Evolutionary conservation across 257 asterid genomes (phyloP), one percentile per base, ranked within the genome.

Genomic region (Nicotiana attenuata): DNA sequence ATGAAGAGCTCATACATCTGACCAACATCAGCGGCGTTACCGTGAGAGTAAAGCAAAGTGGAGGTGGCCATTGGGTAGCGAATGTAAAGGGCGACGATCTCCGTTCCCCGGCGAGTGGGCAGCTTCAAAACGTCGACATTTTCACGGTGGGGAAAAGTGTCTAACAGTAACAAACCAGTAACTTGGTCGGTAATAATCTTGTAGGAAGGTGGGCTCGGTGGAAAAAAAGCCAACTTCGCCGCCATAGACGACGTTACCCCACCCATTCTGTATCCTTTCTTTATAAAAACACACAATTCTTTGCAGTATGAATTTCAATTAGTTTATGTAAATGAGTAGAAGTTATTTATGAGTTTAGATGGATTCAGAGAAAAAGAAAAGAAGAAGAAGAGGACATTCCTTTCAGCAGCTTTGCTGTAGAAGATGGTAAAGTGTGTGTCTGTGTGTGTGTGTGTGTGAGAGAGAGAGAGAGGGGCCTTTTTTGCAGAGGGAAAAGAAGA

Each of bases 201-300:
- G 90, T 95, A 95, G 15, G 91, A 87, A 10, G 98, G 97, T 26
- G 98, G 98, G 80, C 83, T 89, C 20, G 98, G 98, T 4, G 98
- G 98, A 83, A 95, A 95, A 83, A 93, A 95, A 33, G 98, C 98
- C 80, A 95, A 87, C 89, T 92, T 95, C 73, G 98, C 98, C 55
- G 98, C 98, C 98, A 95, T 95, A 71, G 97, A 93, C 78, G 98
- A 95, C 88, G 97, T 95, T 93, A 95, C 92, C 84, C 99, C 98
- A 80, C 98, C 99, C 98, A 93, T 92, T 64, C 57, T 77, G 59
- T 56, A 9, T 38, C 10, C 47, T 38, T 28, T 38, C 47, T 38
- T 38, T 38, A 38, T 41, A 13, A 41, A 41, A 41, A 41, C 50
- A 41, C 50, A 41, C n/a, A 41, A 41, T 9, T 41, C 50, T 41